Evolutionary conservation across 495 filamentous ascomycete genomes (phyloP).

Genomic region (Aspergillus wentii): DNA sequence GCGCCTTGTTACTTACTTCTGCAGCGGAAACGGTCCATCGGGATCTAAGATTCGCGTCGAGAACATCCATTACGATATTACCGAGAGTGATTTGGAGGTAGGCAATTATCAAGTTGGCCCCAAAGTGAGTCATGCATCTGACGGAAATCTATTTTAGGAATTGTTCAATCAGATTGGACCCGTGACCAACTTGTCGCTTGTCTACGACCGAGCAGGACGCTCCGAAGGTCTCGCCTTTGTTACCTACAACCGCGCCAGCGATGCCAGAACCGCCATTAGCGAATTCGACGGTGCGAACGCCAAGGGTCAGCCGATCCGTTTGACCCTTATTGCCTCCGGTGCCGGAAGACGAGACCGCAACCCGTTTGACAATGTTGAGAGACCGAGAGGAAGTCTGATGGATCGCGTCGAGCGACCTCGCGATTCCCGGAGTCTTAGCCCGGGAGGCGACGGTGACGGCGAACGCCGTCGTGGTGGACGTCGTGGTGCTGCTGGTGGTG

Average conservation of each 20-base stretch:
- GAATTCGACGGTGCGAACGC: slow-evolving; percentile 92
- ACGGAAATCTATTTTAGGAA: slow-evolving; percentile 44
- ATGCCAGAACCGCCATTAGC: slow-evolving; percentile 68
- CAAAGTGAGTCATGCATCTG: too few species aligned
- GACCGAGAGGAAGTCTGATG: slow-evolving; percentile 65
- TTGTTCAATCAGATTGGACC: slow-evolving; percentile 77
- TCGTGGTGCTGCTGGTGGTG: slow-evolving; percentile 30
- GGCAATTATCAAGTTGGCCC: too few species aligned
- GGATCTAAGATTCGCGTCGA: slow-evolving; percentile 79
- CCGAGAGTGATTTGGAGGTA: slow-evolving; percentile 81
- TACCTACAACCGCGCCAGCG: slow-evolving; percentile 62
- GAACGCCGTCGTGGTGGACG: slow-evolving; percentile 37
- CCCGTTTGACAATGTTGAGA: slow-evolving; percentile 52
- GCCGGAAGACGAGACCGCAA: slow-evolving; percentile 46
- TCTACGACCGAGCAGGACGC: slow-evolving; percentile 87
- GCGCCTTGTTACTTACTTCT: too few species aligned
- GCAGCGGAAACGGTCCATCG: too few species aligned
- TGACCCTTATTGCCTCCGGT: slow-evolving; percentile 59
- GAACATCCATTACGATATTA: slow-evolving; percentile 91
- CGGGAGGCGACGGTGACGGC: slow-evolving; percentile 23
- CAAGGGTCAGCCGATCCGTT: slow-evolving; percentile 84
- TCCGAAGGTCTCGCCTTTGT: slow-evolving; percentile 84
- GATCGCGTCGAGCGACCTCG: slow-evolving; percentile 61
- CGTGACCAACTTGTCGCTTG: slow-evolving; percentile 62
- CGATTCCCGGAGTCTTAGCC: slow-evolving; percentile 37